Evolutionary conservation across 2,329 filamentous ascomycete genomes (phyloP), one percentile per base, ranked within the genome.

Genomic region (Cytospora piceicola): DNA sequence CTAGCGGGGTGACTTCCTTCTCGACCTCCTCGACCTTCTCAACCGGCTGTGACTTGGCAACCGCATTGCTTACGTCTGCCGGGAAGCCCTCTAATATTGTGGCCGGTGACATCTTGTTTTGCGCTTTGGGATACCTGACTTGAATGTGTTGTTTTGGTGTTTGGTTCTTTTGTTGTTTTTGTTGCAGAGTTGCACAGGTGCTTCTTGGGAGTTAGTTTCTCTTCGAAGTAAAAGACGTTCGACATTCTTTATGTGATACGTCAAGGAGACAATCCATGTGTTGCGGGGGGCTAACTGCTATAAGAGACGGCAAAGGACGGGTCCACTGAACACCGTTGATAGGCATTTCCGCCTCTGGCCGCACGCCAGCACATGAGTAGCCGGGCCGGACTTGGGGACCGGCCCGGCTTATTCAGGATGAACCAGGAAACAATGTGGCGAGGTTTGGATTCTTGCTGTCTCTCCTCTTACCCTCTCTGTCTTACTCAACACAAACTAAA

Each of bases 1-100:
- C 66, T 20, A 72, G 64, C 2, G 73, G 72, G 2, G 72, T 72
- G 58, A 69, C 34, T 62, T 72, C 65, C 36, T 69, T 64, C 17
- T 64, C 66, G 34, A 61, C 64, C 52, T 59, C 52, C 53, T 58
- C 42, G 32, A 61, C 52, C 15, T 63, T 51, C 24, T 66, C 63
- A 8, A 30, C 22, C 22, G 59, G 55, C 42, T 66, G 58, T 27
- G 59, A 27, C 49, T 66, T 67, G 32, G 63, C 51, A 27, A 62
- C 36, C 49, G 63, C 59, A 51, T 62, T 15, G 34, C 24, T 20
- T 6, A 65, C 17, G 34, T 22, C 30, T 6, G 51, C 51, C 29
- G 56, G 24, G 22, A 55, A 22, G 24, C 52, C n/a, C 58, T 63
- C 59, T 56, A 56, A 63, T 32, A 58, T 52, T 15, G 58, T 63